Evolutionary conservation across 768 basidiomycete species (phyloP).

Genomic region (Boletus rufocinnamomeus): DNA sequence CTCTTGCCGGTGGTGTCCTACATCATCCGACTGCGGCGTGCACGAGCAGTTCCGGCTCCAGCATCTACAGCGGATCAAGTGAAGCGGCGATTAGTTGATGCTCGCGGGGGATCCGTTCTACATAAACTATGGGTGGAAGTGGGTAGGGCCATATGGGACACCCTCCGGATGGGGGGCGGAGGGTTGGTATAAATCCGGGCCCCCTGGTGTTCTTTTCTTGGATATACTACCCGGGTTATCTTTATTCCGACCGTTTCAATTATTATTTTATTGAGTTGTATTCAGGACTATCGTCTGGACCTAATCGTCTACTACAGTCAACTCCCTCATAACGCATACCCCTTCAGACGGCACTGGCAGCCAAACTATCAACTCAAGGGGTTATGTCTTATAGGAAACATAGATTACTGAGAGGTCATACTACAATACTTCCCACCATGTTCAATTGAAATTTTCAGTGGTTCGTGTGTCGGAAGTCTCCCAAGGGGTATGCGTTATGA

Average conservation of each 20-base stretch:
- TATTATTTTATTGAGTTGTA: neutral
- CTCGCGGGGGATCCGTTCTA: conserved; percentile 39
- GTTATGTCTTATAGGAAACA: too few relatives aligned
- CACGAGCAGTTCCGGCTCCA: conserved; percentile 28
- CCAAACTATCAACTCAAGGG: too few relatives aligned
- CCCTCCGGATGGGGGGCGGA: conserved; percentile 74
- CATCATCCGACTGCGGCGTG: conserved; percentile 51
- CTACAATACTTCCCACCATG: too few relatives aligned
- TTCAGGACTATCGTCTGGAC: neutral
- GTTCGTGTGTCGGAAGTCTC: too few relatives aligned
- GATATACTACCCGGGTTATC: conserved; percentile 16
- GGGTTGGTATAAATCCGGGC: conserved; percentile 56
- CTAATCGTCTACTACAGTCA: too few relatives aligned
- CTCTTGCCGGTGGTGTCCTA: conserved; percentile 48
- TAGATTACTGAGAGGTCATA: too few relatives aligned
- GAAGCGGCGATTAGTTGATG: conserved; percentile 51
- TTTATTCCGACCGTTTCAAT: conserved; percentile 14
- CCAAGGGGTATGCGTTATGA: too few relatives aligned
- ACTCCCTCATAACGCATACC: too few relatives aligned
- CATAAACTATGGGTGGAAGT: conserved; percentile 53
- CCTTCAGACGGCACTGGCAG: too few relatives aligned
- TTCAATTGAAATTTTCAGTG: too few relatives aligned
- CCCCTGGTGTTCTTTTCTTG: neutral
- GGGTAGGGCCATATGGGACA: conserved; percentile 58
- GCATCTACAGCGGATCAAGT: conserved; percentile 56